Evolutionary conservation across 371 early-diverging fungal species (phyloP).

Genomic region (Syncephalastrum monosporum): DNA sequence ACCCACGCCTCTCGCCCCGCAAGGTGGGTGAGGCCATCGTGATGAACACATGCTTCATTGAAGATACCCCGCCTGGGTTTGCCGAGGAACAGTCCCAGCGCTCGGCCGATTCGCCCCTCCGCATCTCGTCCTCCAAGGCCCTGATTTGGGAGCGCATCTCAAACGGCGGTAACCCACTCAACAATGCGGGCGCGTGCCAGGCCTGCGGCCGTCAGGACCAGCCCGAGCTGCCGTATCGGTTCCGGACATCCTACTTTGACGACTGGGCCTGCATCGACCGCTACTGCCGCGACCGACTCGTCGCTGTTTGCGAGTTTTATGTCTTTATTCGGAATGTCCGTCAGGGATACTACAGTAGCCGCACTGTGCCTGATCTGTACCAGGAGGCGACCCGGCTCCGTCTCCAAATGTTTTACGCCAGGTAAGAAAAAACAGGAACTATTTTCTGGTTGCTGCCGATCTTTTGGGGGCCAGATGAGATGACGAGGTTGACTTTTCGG

Average conservation of each 20-base stretch:
- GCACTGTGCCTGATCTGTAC: conserved; percentile 75
- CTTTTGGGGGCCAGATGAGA: neutral
- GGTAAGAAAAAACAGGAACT: conserved; percentile 8
- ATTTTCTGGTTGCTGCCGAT: neutral
- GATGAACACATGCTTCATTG: conserved; percentile 75
- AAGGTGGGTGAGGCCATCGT: conserved; percentile 88
- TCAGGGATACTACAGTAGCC: conserved; percentile 79
- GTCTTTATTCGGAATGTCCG: conserved; percentile 86
- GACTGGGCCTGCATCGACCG: conserved; percentile 90
- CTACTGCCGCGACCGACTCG: conserved; percentile 87
- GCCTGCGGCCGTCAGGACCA: conserved; percentile 79
- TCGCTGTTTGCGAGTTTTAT: conserved; percentile 93
- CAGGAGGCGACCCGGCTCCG: conserved; percentile 79
- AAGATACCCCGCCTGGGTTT: conserved; percentile 69
- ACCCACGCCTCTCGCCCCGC: conserved; percentile 78
- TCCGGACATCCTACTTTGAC: conserved; percentile 72
- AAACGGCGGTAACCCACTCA: conserved; percentile 38
- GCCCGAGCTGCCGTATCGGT: conserved; percentile 68
- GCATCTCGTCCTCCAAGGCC: conserved; percentile 56
- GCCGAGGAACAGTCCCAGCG: conserved; percentile 67
- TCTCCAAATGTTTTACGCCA: conserved; percentile 89
- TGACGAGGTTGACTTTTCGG: neutral
- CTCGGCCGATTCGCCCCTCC: conserved; percentile 49
- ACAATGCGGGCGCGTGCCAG: conserved; percentile 70
- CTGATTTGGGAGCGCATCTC: conserved; percentile 69